A percentile compares a stretch with the other conserved stretches of the same genome.
These are phyloP conservation scores for Plasmodium sp. DNA, from an alignment of 169 alveolate genomes.

Conservation along the genomic window DNA sequence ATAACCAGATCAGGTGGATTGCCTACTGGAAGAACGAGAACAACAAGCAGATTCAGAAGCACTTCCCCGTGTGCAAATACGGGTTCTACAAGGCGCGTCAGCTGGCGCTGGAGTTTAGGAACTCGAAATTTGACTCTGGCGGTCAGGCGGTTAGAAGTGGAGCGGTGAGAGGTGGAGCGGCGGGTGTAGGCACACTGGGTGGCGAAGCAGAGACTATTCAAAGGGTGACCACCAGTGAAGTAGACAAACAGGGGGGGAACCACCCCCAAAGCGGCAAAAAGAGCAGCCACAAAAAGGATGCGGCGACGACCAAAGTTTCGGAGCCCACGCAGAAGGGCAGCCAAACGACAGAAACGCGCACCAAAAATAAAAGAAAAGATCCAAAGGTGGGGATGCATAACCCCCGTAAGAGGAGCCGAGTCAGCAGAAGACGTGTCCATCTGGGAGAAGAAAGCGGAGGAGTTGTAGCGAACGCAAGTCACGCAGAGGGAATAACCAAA, in stretches of 20 bases:
- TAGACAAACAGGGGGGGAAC: background rate
- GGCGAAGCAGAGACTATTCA: background rate
- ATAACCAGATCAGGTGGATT: conserved; percentile 85
- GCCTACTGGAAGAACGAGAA: conserved; percentile 85
- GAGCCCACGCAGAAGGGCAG: background rate
- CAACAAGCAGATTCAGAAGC: conserved; percentile 81
- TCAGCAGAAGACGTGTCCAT: background rate
- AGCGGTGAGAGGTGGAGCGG: too few species aligned
- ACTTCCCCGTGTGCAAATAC: conserved; percentile 81
- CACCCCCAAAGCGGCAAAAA: background rate
- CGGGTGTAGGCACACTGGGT: background rate
- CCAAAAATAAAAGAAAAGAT: background rate
- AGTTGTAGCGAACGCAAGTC: background rate
- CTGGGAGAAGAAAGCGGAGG: background rate
- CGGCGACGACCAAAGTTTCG: background rate
- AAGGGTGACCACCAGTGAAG: background rate
- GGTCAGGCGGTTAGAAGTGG: background rate
- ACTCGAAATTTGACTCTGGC: conserved; percentile 9
- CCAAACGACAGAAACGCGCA: background rate
- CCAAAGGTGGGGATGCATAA: background rate
- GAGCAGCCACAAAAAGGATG: background rate
- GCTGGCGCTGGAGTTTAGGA: conserved; percentile 79
- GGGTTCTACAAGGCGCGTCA: conserved; percentile 81
- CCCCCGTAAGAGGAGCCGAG: background rate
- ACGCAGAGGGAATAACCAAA: background rate